Base-by-base conservation (phyloP, 441 rosid species). In the Lepidium campestre region DNA sequence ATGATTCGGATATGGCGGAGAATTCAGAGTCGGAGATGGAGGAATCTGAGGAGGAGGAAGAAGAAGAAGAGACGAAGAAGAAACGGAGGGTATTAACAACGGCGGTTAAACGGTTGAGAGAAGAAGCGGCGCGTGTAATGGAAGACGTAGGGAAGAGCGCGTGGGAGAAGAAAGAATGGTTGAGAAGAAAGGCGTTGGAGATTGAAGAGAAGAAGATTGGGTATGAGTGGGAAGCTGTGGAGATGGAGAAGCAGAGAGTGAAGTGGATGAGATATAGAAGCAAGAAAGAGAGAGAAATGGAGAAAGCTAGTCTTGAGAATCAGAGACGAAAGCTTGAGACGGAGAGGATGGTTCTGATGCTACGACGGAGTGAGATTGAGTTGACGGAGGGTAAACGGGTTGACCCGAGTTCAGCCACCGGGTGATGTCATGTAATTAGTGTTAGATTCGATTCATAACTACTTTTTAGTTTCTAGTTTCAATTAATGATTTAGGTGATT, bases 251-350 rank as follows among this genome's bases (percentile, higher is more conserved):
- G 79, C 96, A 86, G 73, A 82, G 94, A 77, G 55, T 91, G 47
- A 91, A 94, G 69, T 94, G 99, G 99, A 74, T 89, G 71, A 91
- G 81, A 61, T 94, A 89, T 56, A 79, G 92, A 57, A 70, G 88
- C 63, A 89, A 85, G 81, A 94, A 94, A 64, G 97, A 89, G 72
- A 82, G 97, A 74, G 97, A 94, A 18, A 86, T 91, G 98, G 99
- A 94, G 79, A 87, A 75, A 36, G 82, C 86, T 17, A 91, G 82
- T 81, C 78, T 94, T 0, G 89, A 86, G 72, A 94, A 89, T 18
- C 85, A 89, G 44, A 68, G 92, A 32, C 78, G 80, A 53, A 62
- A 77, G 66, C 85, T 93, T 1, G 99, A 91, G 69, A 82, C 79
- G 23, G 96, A 87, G 62, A 84, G 88, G 57, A 89, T 91, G 96